phyloP scores from a whole-genome alignment of 441 rosid species.

The Daphne laureola region DNA sequence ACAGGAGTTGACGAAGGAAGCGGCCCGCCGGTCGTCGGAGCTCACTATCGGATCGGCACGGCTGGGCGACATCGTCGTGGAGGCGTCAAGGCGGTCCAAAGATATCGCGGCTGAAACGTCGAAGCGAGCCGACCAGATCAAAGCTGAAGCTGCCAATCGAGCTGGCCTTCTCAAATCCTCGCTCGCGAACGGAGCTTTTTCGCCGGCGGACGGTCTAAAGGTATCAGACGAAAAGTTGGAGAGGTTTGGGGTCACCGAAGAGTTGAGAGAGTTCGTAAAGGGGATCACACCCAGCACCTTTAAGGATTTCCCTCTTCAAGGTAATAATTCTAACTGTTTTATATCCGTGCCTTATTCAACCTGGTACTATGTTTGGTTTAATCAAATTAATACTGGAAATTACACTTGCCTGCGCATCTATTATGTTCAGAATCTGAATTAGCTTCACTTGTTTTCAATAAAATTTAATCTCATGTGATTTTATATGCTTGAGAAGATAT shows the following conservation, averaged over 20 bases:
- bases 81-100: conserved; percentile 46
- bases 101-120: conserved; percentile 36
- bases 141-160: conserved; percentile 25
- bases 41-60: conserved; percentile 21
- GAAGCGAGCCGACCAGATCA: conserved; percentile 40
- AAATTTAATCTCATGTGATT: too few species aligned
- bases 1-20: conserved; percentile 34
- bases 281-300: conserved; percentile 34
- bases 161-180: conserved; percentile 45
- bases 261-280: conserved; percentile 35
- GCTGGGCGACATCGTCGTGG: conserved; percentile 36
- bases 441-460: too few species aligned
- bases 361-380: too few species aligned
- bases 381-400: too few species aligned
- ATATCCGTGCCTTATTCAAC: too few species aligned
- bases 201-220: conserved; percentile 7
- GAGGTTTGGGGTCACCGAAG: conserved; percentile 33
- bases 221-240: conserved; percentile 25
- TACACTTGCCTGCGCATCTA: too few species aligned
- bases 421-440: too few species aligned
- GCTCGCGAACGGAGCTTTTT: conserved; percentile 31
- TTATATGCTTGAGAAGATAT: too few species aligned
- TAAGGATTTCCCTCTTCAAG: conserved; percentile 35
- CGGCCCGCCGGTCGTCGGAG: conserved; percentile 29
- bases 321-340: conserved; percentile 14